Conservation (phyloP, 1,284 basidiomycete genomes). For the Microbotryum violaceum region DNA sequence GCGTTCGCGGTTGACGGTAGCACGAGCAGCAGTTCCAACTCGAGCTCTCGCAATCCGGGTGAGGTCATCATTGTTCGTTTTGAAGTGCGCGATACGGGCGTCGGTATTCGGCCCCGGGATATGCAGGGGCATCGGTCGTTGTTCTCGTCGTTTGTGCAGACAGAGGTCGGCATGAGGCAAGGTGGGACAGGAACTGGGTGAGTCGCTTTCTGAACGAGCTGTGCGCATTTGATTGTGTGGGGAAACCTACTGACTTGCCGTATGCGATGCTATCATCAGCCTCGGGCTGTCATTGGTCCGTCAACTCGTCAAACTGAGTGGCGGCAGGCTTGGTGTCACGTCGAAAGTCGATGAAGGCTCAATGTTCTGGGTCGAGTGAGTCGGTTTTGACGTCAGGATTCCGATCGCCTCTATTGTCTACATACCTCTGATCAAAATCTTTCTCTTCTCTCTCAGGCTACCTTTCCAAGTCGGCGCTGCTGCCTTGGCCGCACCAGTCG, state of each 20-base stretch:
- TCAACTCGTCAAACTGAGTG: conserved; percentile 74
- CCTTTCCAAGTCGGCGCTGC: too few species aligned
- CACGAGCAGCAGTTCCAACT: too few species aligned
- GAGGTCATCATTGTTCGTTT: conserved; percentile 56
- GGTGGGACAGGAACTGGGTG: conserved; percentile 41
- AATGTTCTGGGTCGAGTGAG: conserved; percentile 65
- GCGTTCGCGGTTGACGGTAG: too few species aligned
- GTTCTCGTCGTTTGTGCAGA: conserved; percentile 35
- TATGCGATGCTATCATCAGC: background rate
- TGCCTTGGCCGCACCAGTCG: too few species aligned
- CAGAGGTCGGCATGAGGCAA: conserved; percentile 61
- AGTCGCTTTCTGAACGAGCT: too few species aligned
- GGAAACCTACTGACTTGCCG: conserved; percentile 38
- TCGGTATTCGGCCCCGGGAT: conserved; percentile 62
- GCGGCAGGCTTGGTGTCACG: conserved; percentile 62
- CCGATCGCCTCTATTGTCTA: too few species aligned
- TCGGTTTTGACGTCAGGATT: too few species aligned
- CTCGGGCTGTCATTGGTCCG: conserved; percentile 72
- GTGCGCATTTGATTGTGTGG: too few species aligned
- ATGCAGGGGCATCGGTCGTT: conserved; percentile 43
- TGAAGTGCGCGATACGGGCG: conserved; percentile 72
- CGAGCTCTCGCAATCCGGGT: conserved; percentile 1
- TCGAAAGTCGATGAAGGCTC: conserved; percentile 42
- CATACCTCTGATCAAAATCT: too few species aligned
- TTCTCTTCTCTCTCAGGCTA: too few species aligned